Evolutionary conservation across 1,284 basidiomycete species (phyloP).

Genomic region (Schizopora paradoxa): DNA sequence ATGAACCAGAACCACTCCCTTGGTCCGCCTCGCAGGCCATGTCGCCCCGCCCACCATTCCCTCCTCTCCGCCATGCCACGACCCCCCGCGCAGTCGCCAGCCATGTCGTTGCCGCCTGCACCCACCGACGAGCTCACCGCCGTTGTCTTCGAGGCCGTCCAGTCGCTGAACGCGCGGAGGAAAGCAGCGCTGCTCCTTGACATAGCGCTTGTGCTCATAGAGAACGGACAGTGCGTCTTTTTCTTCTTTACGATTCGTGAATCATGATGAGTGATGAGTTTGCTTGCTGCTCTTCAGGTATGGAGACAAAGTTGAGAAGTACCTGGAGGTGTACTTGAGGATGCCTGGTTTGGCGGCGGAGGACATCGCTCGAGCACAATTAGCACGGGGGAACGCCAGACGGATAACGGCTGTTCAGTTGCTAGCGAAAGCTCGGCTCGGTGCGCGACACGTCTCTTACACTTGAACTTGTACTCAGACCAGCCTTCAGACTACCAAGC

Average conservation of each 20-base stretch:
- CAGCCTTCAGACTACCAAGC: slow-evolving; percentile 47
- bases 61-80: slow-evolving; percentile 14
- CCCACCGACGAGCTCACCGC: slow-evolving; percentile 51
- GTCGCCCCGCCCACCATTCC: no score
- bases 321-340: slow-evolving; percentile 56
- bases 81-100: slow-evolving; percentile 8
- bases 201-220: slow-evolving; percentile 49
- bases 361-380: slow-evolving; percentile 47
- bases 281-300: slow-evolving; percentile 36
- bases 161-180: slow-evolving; percentile 39
- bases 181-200: slow-evolving; percentile 60
- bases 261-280: background rate
- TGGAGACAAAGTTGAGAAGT: slow-evolving; percentile 56
- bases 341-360: slow-evolving; percentile 50
- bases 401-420: slow-evolving; percentile 49
- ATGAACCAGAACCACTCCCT: no score
- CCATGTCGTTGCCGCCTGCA: slow-evolving; percentile 8
- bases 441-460: slow-evolving; percentile 28
- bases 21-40: no score
- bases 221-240: slow-evolving; percentile 37
- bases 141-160: slow-evolving; percentile 49
- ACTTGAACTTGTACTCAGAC: background rate
- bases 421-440: slow-evolving; percentile 51
- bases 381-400: slow-evolving; percentile 54
- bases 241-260: background rate